Evolutionary conservation across 176 grass and related monocot genomes (phyloP).

Genomic region (Avena eriantha): DNA sequence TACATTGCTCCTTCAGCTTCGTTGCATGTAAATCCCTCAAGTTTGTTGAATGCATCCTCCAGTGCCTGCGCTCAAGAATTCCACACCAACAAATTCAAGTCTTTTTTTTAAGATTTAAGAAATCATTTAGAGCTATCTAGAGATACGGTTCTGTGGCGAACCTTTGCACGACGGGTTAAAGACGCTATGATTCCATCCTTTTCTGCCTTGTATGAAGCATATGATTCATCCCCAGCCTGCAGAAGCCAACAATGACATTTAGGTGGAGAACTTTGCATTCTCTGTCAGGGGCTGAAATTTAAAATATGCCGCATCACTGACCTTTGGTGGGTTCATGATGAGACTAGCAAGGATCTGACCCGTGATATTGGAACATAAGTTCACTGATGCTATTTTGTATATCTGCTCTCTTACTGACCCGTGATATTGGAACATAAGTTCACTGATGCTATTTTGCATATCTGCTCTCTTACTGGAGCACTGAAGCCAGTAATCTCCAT

Average conservation of each 20-base stretch:
- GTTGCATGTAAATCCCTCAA: slow-evolving; percentile 87
- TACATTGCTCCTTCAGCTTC: slow-evolving; percentile 93
- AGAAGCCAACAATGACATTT: slow-evolving; percentile 36
- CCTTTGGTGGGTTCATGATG: slow-evolving; percentile 96
- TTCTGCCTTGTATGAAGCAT: slow-evolving; percentile 76
- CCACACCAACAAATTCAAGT: background rate
- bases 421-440: no score
- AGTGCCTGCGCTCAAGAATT: slow-evolving; percentile 70
- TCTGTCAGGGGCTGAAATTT: slow-evolving; percentile 26
- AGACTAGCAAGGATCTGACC: slow-evolving; percentile 94
- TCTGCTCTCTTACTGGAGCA: slow-evolving; percentile 86
- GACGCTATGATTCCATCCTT: slow-evolving; percentile 87
- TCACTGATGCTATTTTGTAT: slow-evolving; percentile 95
- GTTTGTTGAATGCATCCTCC: slow-evolving; percentile 79
- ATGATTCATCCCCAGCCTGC: slow-evolving; percentile 88
- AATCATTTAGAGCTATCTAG: background rate
- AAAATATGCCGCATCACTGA: slow-evolving; percentile 23
- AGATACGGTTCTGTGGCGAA: slow-evolving; percentile 15
- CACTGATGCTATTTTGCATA: background rate
- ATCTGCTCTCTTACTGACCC: no score
- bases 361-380: slow-evolving; percentile 94
- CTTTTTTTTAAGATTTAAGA: background rate
- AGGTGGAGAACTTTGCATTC: slow-evolving; percentile 13
- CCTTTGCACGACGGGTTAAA: slow-evolving; percentile 88
- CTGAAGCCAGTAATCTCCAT: slow-evolving; percentile 91